Evolutionary conservation across 2,329 filamentous ascomycete species (phyloP), one percentile per base, ranked within the genome.

Genomic region (Microsporum ferrugineum): DNA sequence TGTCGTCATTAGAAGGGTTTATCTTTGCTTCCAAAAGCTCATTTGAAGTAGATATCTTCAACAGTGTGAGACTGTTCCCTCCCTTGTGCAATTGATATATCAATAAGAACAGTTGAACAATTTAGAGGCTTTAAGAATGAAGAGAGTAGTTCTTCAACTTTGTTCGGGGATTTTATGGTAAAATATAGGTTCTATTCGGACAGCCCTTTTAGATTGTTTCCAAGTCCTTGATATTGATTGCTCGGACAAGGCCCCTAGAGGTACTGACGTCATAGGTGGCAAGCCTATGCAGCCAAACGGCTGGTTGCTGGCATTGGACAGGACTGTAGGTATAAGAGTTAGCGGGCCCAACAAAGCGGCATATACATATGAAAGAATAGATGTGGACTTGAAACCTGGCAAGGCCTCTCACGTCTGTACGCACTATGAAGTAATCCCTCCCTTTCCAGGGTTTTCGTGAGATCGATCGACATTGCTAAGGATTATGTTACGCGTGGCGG

Each of bases 1-100:
- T 59, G 78, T 72, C 63, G 75, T 72, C 78, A 80, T 80, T 55
- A 8, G 23, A 31, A 8, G 23, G 10, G 8, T 7, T 33, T 53
- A 33, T 31, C 7, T 6, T 6, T 36, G 29, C 2, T 3, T 17
- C 36, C 31, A 17, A 23, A 7, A 1, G 29, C 12, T 23, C 31
- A 29, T 17, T n/a, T 17, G 49, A 36, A 31, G 49, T 55, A 55
- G 49, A 55, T 36, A 3, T 36, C 39, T n/a, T n/a, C 38, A 27
- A 27, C n/a, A 8, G 43, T 14, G 10, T 3, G 17, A 47, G 17
- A 1, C 3, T 5, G 14, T 17, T 8, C 6, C 29, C 14, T 34
- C 31, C 31, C 33, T 7, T 55, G 10, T 0, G 5, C 6, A 34
- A 36, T 29, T n/a, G 27, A 55, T 7, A 3, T 4, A 36, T 31